A percentile compares a stretch with the other conserved stretches of the same genome.
Conservation (phyloP, 1,284 basidiomycete species). For the Cystobasidium pallidum region DNA sequence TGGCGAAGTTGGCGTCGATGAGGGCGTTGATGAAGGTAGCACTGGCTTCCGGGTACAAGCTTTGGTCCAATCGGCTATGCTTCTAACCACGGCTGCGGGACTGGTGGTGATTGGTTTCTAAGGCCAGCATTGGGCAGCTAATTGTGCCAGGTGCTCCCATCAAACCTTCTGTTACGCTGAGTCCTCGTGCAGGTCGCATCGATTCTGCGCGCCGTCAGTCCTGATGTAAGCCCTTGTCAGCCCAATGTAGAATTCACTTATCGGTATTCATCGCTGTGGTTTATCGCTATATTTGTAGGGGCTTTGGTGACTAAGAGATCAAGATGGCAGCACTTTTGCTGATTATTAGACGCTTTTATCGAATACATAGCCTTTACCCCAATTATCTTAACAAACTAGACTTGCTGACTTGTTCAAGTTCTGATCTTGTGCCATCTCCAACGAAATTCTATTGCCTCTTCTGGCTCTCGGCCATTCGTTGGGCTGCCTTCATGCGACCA, state of each 20-base stretch:
- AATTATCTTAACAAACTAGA: no score
- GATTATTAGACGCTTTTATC: neutral
- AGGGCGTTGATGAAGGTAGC: neutral
- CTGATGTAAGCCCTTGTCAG: no score
- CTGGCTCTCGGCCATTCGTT: conserved; percentile 22
- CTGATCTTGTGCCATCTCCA: neutral
- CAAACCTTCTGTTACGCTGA: no score
- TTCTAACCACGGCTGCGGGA: neutral
- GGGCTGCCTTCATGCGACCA: conserved; percentile 35
- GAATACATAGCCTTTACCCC: no score
- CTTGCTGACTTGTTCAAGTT: no score
- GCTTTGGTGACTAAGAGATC: no score
- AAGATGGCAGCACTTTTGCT: no score
- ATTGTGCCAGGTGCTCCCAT: conserved; percentile 6
- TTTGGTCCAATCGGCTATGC: neutral
- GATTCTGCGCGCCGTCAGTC: no score
- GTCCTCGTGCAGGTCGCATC: no score
- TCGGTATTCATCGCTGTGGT: no score
- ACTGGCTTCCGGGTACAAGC: conserved; percentile 1
- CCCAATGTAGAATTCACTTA: no score
- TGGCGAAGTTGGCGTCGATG: neutral
- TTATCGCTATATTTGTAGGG: no score
- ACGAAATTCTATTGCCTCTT: neutral
- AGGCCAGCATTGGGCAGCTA: neutral
- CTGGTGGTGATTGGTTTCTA: neutral